Percentiles rank a stretch among this genome's conserved stretches.
phyloP scores from a whole-genome alignment of 495 filamentous ascomycete genomes.

The Chaetomium tenue region DNA sequence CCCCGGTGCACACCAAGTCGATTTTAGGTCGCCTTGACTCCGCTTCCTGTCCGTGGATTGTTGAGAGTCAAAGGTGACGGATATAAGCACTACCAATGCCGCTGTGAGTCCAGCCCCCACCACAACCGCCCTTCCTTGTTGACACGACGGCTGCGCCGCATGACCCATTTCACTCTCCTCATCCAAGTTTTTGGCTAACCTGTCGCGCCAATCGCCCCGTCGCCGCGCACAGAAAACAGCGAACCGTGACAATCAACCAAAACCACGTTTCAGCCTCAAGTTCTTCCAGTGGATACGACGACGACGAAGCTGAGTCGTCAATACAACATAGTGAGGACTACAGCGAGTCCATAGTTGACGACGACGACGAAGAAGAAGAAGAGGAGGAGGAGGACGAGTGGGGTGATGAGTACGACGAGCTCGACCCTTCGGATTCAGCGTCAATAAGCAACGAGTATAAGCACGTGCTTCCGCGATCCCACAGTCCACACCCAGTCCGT shows the following conservation, averaged over 20 bases:
- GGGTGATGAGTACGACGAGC: slow-evolving; percentile 55
- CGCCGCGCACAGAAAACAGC: slow-evolving; percentile 43
- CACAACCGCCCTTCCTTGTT: slow-evolving; percentile 14
- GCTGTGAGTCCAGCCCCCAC: slow-evolving; percentile 41
- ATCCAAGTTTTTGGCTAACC: slow-evolving; percentile 17
- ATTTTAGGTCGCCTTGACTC: slow-evolving; percentile 35
- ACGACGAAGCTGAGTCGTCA: slow-evolving; percentile 33
- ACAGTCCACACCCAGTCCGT: slow-evolving; percentile 38
- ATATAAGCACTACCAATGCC: slow-evolving; percentile 47
- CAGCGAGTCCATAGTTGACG: slow-evolving; percentile 51
- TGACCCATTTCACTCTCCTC: slow-evolving; percentile 12
- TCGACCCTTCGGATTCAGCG: slow-evolving; percentile 82
- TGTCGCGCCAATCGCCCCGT: slow-evolving; percentile 16
- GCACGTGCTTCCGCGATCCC: slow-evolving; percentile 29
- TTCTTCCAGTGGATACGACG: slow-evolving; percentile 34
- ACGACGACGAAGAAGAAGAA: slow-evolving; percentile 50
- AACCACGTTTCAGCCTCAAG: slow-evolving; percentile 20
- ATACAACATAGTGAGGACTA: slow-evolving; percentile 33
- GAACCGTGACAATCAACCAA: slow-evolving; percentile 49
- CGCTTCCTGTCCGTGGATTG: slow-evolving; percentile 41
- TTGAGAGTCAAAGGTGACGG: slow-evolving; percentile 43
- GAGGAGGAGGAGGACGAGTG: slow-evolving; percentile 55
- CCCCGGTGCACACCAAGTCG: not conserved
- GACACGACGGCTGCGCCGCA: slow-evolving; percentile 26
- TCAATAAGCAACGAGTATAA: slow-evolving; percentile 47